Evolutionary conservation across 176 grass and related monocot genomes (phyloP), one percentile per base, ranked within the genome.

Genomic region (Cenchrus fungigraminus): DNA sequence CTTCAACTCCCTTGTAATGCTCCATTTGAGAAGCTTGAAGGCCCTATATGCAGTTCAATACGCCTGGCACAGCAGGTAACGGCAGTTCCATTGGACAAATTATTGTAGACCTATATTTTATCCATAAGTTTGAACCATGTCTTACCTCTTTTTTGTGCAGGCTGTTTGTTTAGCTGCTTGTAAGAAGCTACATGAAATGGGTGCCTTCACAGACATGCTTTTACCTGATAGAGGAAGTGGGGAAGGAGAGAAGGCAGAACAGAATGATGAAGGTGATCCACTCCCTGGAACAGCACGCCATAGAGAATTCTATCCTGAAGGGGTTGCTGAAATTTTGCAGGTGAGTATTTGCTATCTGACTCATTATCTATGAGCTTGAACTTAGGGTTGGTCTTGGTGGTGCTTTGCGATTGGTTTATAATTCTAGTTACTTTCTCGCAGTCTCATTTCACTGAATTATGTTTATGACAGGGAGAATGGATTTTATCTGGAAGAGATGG

Each of bases 161-260:
- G 93, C 93, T 92, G 93, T 99, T 87, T 99, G 91, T 87, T 96
- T 99, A 77, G 91, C 93, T 89, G 97, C 93, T 34, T 99, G 97
- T 86, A 99, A 96, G 89, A 99, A 99, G 84, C 84, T 99, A 68
- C 97, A 99, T 92, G 97, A 99, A 88, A 99, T 94, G 97, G 94
- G 88, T 62, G 97, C 97, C 25, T 99, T 99, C 76, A 99, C 93
- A 74, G 97, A 99, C 86, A 99, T 91, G 93, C 91, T 99, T 81
- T 92, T 99, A 81, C 97, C 97, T 80, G 97, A 99, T 80, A 96
- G 91, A 83, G 93, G 97, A 90, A 95, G 89, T 50, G 89, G 86
- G 81, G 91, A 99, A 82, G 79, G 84, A 75, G 93, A 99, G 85
- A 95, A 99, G 79, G 70, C 78, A 44, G 93, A 91, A 59, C 88